Base-by-base conservation (phyloP, 1,284 basidiomycete genomes). In the Malassezia pachydermatis region DNA sequence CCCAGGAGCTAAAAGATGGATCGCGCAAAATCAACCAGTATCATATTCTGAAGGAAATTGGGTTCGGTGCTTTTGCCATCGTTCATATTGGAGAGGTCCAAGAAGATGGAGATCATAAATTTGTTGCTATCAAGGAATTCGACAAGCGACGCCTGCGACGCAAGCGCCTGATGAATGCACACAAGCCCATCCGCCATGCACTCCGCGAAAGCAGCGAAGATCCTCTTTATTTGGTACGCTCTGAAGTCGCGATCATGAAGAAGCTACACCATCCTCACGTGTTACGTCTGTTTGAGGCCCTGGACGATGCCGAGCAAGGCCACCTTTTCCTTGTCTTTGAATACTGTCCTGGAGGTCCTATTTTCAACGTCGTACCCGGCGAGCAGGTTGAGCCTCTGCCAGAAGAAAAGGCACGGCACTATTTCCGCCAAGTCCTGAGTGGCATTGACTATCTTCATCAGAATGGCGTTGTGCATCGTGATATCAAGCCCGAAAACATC, bases 401-500 rank as follows among this genome's bases (percentile, higher is more conserved):
- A 29, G 67, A 71, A 8, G 62, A 73, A 6, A 63, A 67, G 1
- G 72, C 73, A 1, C 58, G 72, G 6, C 67, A 74, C 48, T 78
- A 79, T 57, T 78, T 79, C 55, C 67, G 76, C 10, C 78, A 80
- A 59, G 70, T 79, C 22, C 67, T 76, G 23, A 63, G 78, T 14
- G 78, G 77, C 17, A 58, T 77, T 38, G 73, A 75, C 58, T 79
- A 79, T 55, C 65, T 80, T 9, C 78, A 80, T 60, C 70, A 72
- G 30, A 78, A 78, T 63, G 74, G 75, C 24, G 75, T 80, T 25
- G 74, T 76, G 5, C 77, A 77, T 58, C 70, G 75, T 11, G 76
- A 76, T 55, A 75, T 77, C 70, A 77, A 78, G 60, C 76, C 76
- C 0, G 76, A 77, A 58, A 78, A 80, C 62, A 74, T 78, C 25